phyloP scores from a whole-genome alignment of 805 yeast species.

The Starmera dryadoides region DNA sequence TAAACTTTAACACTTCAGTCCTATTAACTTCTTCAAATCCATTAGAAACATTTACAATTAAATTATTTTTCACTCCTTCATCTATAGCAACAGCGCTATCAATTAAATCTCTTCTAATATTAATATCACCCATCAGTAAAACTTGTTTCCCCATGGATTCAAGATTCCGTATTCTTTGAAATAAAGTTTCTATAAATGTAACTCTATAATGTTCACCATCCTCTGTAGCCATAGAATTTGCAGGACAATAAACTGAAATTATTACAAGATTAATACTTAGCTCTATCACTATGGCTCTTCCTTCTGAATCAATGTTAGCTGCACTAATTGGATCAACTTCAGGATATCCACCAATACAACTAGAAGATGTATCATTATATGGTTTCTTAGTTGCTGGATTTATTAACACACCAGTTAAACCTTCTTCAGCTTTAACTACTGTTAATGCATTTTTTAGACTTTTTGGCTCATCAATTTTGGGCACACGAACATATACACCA shows the following conservation, averaged over 20 bases:
- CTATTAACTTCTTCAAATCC: slow-evolving; percentile 30
- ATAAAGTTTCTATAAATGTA: slow-evolving; percentile 49
- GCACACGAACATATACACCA: slow-evolving; percentile 64
- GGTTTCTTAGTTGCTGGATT: slow-evolving; percentile 15
- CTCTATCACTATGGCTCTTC: slow-evolving; percentile 74
- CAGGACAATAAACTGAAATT: slow-evolving; percentile 81
- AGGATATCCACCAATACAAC: slow-evolving; percentile 84
- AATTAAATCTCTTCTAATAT: slow-evolving; percentile 69
- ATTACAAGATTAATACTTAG: slow-evolving; percentile 54
- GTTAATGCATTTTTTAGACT: slow-evolving; percentile 30
- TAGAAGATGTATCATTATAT: slow-evolving; percentile 35
- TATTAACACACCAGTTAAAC: slow-evolving; percentile 62
- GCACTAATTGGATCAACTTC: slow-evolving; percentile 29
- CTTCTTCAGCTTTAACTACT: slow-evolving; percentile 81
- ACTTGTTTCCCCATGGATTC: slow-evolving; percentile 56
- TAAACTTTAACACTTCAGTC: slow-evolving; percentile 25
- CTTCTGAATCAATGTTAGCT: slow-evolving; percentile 65
- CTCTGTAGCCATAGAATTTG: slow-evolving; percentile 68
- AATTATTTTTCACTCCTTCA: slow-evolving; percentile 31
- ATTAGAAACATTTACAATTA: slow-evolving; percentile 19
- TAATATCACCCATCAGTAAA: slow-evolving; percentile 82
- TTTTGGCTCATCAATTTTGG: slow-evolving; percentile 35
- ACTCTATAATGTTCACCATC: slow-evolving; percentile 56
- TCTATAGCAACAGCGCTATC: slow-evolving; percentile 73
- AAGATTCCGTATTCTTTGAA: slow-evolving; percentile 54